These are phyloP conservation scores for Penicillium diatomitis DNA, from an alignment of 495 filamentous ascomycete species.

Conservation along the genomic window DNA sequence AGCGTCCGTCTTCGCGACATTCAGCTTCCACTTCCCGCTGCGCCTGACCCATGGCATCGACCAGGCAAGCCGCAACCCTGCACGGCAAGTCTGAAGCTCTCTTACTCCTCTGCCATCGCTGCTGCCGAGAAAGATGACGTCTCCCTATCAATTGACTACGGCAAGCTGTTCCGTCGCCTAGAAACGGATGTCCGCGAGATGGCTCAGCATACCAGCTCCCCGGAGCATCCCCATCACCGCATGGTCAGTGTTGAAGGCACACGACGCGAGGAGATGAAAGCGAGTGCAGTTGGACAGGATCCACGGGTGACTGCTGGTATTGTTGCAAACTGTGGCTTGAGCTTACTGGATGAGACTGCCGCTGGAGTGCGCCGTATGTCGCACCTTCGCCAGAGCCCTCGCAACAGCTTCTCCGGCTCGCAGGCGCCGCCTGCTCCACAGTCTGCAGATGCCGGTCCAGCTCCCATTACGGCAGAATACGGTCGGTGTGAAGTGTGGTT, in stretches of 20 bases:
- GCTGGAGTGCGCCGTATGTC: conserved; percentile 34
- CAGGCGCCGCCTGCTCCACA: conserved; percentile 4
- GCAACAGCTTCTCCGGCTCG: conserved; percentile 20
- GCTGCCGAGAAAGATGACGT: conserved; percentile 37
- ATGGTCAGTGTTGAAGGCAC: conserved; percentile 27
- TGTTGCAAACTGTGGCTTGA: conserved; percentile 30
- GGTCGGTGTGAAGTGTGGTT: conserved; percentile 33
- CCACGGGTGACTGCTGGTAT: conserved; percentile 30
- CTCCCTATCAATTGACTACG: conserved; percentile 38
- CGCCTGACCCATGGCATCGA: conserved; percentile 40
- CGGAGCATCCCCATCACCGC: conserved; percentile 14
- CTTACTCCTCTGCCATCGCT: conserved; percentile 35
- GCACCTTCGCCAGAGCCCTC: conserved; percentile 23
- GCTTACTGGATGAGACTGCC: conserved; percentile 33
- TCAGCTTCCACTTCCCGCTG: conserved; percentile 33
- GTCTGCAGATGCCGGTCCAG: not conserved
- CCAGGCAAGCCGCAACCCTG: conserved; percentile 35
- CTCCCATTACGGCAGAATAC: conserved; percentile 24
- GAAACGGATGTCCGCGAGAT: conserved; percentile 29
- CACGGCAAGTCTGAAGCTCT: conserved; percentile 34
- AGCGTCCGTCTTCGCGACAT: conserved; percentile 35
- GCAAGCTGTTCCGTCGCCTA: conserved; percentile 39
- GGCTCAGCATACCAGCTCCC: conserved; percentile 12
- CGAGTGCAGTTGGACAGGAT: conserved; percentile 24
- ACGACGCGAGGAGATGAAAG: conserved; percentile 24